Base-by-base conservation (phyloP, 768 basidiomycete genomes). In the Panaeolus papilionaceus region DNA sequence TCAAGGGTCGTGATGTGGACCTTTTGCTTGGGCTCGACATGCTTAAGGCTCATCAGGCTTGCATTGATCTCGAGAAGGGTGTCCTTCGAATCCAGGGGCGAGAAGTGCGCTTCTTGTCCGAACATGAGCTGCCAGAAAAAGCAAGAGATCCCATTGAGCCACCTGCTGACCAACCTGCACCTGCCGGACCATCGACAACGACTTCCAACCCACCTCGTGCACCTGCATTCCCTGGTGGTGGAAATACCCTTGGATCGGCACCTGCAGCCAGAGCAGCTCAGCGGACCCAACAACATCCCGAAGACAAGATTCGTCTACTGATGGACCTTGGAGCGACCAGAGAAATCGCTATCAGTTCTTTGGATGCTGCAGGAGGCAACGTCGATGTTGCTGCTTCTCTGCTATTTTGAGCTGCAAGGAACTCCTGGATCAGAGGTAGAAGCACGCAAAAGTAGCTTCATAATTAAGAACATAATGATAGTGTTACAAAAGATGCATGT, bases 11-110 rank as follows among this genome's bases (percentile, higher is more conserved):
- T 38, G 90, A 93, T 66, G 95, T 99, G 58, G 97, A 99, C 75
- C 88, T 99, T n/a, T 83, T 99, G 3, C 91, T 99, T 47, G 98
- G 98, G 7, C 86, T 99, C n/a, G 98, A 99, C 84, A 99, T 99
- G 98, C 88, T 99, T 68, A 98, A 95, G 79, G 93, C 96, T 0
- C 94, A 98, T 76, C 96, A 98, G 75, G 97, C 96, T 5, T 93
- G 90, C 74, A 98, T 99, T 77, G 98, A 99, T 78, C 87, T 99
- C 26, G 84, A 90, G 72, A 95, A 95, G 77, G 88, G 90, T 70
- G 92, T 93, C 12, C 88, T 99, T 23, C 87, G 95, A n/a, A 98
- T 99, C 62, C 93, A 95, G 81, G 92, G 88, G 18, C 87, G 94
- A 14, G 94, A 98, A 78, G 91, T 99, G 9, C 79, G 79, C 18